A percentile compares a stretch with the other conserved stretches of the same genome.
Conservation (phyloP, 1,284 basidiomycete species). For the Apiotrichum montevideense region DNA sequence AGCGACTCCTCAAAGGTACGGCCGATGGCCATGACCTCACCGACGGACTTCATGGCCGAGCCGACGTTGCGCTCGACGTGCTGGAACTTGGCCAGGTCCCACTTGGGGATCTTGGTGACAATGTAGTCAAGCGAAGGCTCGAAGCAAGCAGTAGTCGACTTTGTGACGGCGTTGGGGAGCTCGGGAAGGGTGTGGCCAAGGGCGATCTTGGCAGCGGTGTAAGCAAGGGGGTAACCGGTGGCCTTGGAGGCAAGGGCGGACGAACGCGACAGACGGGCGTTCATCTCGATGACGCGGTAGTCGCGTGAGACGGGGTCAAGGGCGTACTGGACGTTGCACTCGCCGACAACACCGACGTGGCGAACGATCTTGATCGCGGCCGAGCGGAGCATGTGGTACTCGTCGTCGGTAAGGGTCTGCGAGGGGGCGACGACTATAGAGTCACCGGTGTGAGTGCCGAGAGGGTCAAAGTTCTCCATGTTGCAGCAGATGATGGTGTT, state of each 20-base stretch:
- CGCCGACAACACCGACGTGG: constrained; percentile 95
- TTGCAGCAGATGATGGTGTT: constrained; percentile 96
- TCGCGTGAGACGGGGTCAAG: constrained; percentile 87
- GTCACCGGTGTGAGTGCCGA: constrained; percentile 99
- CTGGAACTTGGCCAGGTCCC: constrained; percentile 99
- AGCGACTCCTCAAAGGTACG: constrained; percentile 98
- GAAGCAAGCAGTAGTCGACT: constrained; percentile 98
- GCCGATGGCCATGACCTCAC: constrained; percentile 99
- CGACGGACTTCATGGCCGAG: constrained; percentile 98
- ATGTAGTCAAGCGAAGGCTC: constrained; percentile 99
- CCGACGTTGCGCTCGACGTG: constrained; percentile 90
- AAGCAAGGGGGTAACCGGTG: constrained; percentile 97
- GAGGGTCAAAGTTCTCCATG: constrained; percentile 99
- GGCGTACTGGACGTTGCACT: constrained; percentile 92
- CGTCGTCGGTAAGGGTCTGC: constrained; percentile 93
- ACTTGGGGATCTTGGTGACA: constrained; percentile 99
- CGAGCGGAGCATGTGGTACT: constrained; percentile 98
- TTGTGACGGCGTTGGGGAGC: constrained; percentile 97
- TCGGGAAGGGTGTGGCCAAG: constrained; percentile 96
- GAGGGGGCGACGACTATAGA: constrained; percentile 99
- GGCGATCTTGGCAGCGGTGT: constrained; percentile 99
- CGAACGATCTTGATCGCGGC: constrained; percentile 97
- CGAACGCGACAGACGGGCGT: constrained; percentile 69
- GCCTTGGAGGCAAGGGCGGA: constrained; percentile 96
- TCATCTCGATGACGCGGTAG: constrained; percentile 98